These are phyloP conservation scores for Skeletonema potamos DNA, from an alignment of 108 stramenopile genomes.

Conservation along the genomic window DNA sequence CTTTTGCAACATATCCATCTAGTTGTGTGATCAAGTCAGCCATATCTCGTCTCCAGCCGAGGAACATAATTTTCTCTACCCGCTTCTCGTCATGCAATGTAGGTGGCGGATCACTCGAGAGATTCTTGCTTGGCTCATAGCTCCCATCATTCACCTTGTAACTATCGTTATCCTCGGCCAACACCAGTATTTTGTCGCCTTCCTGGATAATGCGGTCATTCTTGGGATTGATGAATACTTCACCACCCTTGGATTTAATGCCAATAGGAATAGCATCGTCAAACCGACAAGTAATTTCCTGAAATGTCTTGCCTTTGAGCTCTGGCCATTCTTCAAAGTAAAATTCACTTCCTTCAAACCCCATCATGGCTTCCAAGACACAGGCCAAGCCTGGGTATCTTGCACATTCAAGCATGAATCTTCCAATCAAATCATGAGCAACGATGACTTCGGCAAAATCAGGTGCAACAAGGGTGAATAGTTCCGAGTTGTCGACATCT, in stretches of 20 bases:
- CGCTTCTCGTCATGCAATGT: not conserved
- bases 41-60: conserved; percentile 57
- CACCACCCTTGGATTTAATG: conserved; percentile 17
- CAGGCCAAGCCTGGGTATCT: conserved; percentile 47
- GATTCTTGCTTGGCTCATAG: conserved; percentile 6
- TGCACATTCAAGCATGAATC: conserved; percentile 59
- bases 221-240: conserved; percentile 41
- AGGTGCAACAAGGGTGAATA: conserved; percentile 41
- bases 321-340: conserved; percentile 51
- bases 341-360: conserved; percentile 53
- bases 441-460: conserved; percentile 52
- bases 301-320: conserved; percentile 44
- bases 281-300: conserved; percentile 39
- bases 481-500: conserved; percentile 47
- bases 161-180: conserved; percentile 60
- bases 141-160: conserved; percentile 20
- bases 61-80: conserved; percentile 46
- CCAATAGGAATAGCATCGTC: conserved; percentile 52
- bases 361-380: conserved; percentile 46
- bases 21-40: conserved; percentile 53
- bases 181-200: conserved; percentile 42
- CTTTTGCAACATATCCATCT: conserved; percentile 42
- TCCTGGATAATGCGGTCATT: conserved; percentile 25
- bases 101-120: not conserved
- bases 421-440: conserved; percentile 55